phyloP scores from a whole-genome alignment of 2,329 filamentous ascomycete genomes.

The Colletotrichum aenigma region DNA sequence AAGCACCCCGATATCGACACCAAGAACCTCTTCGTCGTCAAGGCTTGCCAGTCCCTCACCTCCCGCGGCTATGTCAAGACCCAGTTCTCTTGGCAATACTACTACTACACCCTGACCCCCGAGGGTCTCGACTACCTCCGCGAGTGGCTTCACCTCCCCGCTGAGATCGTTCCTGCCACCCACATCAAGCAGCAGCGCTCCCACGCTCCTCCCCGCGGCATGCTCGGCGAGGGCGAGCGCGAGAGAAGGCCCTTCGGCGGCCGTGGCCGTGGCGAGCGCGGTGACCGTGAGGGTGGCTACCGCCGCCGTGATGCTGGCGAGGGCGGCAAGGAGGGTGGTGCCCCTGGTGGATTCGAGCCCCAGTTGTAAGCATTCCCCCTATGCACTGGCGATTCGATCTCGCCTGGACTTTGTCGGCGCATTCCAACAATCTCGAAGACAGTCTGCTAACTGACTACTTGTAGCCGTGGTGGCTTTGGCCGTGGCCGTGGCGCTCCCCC shows the following conservation, averaged over 20 bases:
- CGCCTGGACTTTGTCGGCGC: background rate
- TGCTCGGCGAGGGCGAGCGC: conserved; percentile 87
- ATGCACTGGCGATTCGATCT: background rate
- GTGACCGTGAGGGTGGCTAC: conserved; percentile 89
- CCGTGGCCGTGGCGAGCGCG: conserved; percentile 78
- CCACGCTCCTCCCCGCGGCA: conserved; percentile 96
- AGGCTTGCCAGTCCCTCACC: conserved; percentile 97
- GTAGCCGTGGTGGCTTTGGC: conserved; percentile 84
- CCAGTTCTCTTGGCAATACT: conserved; percentile 99
- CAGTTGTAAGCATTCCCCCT: conserved; percentile 70
- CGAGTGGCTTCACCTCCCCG: conserved; percentile 99
- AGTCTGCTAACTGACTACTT: conserved; percentile 36
- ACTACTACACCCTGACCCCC: conserved; percentile 99
- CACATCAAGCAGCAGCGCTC: conserved; percentile 99
- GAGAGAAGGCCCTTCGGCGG: conserved; percentile 83
- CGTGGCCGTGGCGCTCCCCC: conserved; percentile 84
- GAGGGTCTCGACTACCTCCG: conserved; percentile 99
- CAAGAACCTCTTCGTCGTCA: conserved; percentile 99
- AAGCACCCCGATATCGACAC: conserved; percentile 99
- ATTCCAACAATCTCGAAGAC: background rate
- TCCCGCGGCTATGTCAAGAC: conserved; percentile 99
- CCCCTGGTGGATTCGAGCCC: conserved; percentile 89
- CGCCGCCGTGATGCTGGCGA: conserved; percentile 86
- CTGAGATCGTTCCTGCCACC: conserved; percentile 98
- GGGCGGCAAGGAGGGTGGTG: conserved; percentile 88